Base-by-base conservation (phyloP, 2,329 filamentous ascomycete species). In the Escovopsis sp. region DNA sequence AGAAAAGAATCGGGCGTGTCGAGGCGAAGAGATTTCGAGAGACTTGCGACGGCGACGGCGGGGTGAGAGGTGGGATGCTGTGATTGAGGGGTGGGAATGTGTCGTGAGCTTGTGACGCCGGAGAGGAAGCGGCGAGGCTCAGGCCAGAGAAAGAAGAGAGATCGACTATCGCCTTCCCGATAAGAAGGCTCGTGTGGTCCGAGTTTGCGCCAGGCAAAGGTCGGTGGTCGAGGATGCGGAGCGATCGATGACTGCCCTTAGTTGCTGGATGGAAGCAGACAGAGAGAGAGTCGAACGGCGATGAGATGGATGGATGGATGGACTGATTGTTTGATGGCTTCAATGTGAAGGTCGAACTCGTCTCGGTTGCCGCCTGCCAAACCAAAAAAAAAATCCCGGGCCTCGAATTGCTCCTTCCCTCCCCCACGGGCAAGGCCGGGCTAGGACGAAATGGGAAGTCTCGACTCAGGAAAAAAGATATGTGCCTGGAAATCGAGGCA, bases 161-260 rank as follows among this genome's bases (percentile, higher is more conserved):
- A 45, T 55, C 46, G 47, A 55, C 48, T 53, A 50, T 43, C 55
- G 54, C 52, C 50, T 56, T 50, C 45, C 41, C 37, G 43, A 47
- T 35, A 35, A 34, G 38, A 41, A 40, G 32, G 35, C 43, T 30
- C 12, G 20, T 42, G 46, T 27, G n/a, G 37, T 46, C 43, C 48
- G 51, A 59, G 53, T 57, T 60, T 63, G 61, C 61, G 48, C 61
- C 61, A 62, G 61, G 61, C 60, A 64, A 62, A 52, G 52, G 42
- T 51, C 39, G 35, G 37, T 4, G 34, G 7, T 31, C 29, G 14
- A 29, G 35, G 5, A 37, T 43, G 40, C 43, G 37, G 41, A 40
- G 34, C 32, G 41, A 40, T 37, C 31, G 41, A 40, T 37, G 30
- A 30, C 29, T 36, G 12, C 33, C 33, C 13, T n/a, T n/a, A 13